Evolutionary conservation across 495 filamentous ascomycete genomes (phyloP).

Genomic region (Xylaria palmicola): DNA sequence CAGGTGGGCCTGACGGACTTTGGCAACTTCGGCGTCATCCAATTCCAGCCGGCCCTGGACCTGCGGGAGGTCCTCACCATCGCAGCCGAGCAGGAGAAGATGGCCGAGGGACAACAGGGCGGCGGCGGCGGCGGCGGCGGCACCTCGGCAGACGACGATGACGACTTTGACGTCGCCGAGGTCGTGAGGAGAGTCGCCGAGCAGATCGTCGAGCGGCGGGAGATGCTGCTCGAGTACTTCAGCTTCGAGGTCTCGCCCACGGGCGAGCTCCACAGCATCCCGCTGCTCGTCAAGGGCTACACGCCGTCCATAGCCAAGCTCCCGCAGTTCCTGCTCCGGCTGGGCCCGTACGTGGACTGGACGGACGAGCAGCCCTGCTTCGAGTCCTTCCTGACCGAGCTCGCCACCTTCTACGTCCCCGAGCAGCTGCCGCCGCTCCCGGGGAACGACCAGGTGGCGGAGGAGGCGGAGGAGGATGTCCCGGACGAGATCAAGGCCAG

Average conservation of each 20-base stretch:
- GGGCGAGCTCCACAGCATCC: constrained; percentile 75
- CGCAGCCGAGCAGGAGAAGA: constrained; percentile 68
- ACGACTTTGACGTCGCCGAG: constrained; percentile 63
- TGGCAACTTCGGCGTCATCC: constrained; percentile 87
- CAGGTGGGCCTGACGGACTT: constrained; percentile 96
- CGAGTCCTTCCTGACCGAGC: constrained; percentile 75
- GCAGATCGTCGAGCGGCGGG: constrained; percentile 67
- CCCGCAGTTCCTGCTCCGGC: constrained; percentile 79
- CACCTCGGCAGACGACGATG: constrained; percentile 38
- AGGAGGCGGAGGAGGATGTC: constrained; percentile 43
- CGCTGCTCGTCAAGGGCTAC: constrained; percentile 86
- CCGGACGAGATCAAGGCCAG: constrained; percentile 56
- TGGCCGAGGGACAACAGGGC: constrained; percentile 13
- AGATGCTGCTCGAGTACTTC: constrained; percentile 95
- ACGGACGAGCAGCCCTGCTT: constrained; percentile 81
- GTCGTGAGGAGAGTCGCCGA: constrained; percentile 60
- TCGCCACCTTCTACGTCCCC: constrained; percentile 91
- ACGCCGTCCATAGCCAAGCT: constrained; percentile 81
- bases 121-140: no score
- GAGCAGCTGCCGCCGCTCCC: constrained; percentile 69
- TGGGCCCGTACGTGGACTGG: constrained; percentile 92
- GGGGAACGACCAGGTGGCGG: constrained; percentile 32
- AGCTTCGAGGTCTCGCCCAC: constrained; percentile 74
- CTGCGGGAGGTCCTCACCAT: constrained; percentile 69
- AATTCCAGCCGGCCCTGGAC: constrained; percentile 72